Conservation (phyloP, 208 protist genomes). For the Acanthamoeba quina region DNA sequence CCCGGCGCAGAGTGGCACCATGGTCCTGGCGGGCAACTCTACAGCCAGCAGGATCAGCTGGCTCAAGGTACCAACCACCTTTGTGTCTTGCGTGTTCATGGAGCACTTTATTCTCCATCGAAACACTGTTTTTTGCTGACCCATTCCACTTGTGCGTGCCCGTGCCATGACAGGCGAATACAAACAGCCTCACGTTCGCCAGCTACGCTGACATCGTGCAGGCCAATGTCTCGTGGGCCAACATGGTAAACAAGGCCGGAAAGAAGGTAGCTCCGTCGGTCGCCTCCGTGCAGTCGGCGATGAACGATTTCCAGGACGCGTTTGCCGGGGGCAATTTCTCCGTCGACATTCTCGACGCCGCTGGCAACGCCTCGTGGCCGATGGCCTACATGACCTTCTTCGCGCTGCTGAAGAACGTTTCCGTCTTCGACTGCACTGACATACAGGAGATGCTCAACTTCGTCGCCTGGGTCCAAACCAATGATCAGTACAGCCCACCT, state of each 20-base stretch:
- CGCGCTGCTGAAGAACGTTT: not conserved
- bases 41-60: not conserved
- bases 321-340: not conserved
- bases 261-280: not conserved
- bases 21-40: not conserved
- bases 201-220: not conserved
- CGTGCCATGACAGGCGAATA: not conserved
- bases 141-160: not conserved
- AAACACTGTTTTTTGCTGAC: too few relatives aligned
- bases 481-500: not conserved
- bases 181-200: not conserved
- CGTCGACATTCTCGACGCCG: constrained; percentile 33
- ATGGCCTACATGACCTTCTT: constrained; percentile 47
- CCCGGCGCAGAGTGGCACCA: not conserved
- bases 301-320: not conserved
- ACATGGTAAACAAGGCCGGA: constrained; percentile 52
- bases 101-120: too few relatives aligned
- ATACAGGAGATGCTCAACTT: constrained; percentile 38
- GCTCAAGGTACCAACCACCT: constrained; percentile 25
- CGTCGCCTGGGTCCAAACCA: constrained; percentile 13
- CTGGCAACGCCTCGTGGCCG: constrained; percentile 21
- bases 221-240: not conserved
- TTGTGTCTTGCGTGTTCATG: not conserved
- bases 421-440: not conserved
- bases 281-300: not conserved